Evolutionary conservation across 345 rosid species (phyloP).

Genomic region (Melaleuca alternifolia): DNA sequence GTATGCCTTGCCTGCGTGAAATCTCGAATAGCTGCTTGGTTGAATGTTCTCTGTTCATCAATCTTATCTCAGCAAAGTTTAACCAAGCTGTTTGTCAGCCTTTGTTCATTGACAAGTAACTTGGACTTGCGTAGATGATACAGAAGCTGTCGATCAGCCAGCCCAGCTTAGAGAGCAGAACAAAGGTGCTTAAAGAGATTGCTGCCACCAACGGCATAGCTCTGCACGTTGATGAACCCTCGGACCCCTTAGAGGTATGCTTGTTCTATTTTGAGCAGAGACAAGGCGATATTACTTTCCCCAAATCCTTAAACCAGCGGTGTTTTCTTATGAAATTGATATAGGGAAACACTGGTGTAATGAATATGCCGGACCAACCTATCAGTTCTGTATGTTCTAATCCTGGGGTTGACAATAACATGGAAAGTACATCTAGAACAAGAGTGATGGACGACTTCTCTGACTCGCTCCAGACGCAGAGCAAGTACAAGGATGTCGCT

Average conservation of each 20-base stretch:
- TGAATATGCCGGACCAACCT: neutral
- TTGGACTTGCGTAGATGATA: conserved; percentile 24
- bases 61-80: neutral
- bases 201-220: conserved; percentile 54
- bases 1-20: neutral
- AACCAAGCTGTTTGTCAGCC: neutral
- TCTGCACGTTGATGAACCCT: conserved; percentile 36
- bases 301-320: neutral
- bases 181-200: conserved; percentile 52
- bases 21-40: neutral
- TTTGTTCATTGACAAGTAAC: neutral
- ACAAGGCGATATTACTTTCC: neutral
- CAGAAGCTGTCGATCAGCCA: conserved; percentile 49
- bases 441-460: conserved; percentile 6
- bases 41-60: neutral
- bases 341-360: neutral
- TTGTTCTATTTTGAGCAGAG: neutral
- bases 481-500: conserved; percentile 72
- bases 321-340: neutral
- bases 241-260: conserved; percentile 30
- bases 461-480: conserved; percentile 21
- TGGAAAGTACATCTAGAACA: neutral
- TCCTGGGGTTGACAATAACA: neutral
- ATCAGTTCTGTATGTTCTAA: conserved; percentile 3
- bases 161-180: conserved; percentile 48